Evolutionary conservation across 495 filamentous ascomycete species (phyloP).

Genomic region (Platismatia glauca): DNA sequence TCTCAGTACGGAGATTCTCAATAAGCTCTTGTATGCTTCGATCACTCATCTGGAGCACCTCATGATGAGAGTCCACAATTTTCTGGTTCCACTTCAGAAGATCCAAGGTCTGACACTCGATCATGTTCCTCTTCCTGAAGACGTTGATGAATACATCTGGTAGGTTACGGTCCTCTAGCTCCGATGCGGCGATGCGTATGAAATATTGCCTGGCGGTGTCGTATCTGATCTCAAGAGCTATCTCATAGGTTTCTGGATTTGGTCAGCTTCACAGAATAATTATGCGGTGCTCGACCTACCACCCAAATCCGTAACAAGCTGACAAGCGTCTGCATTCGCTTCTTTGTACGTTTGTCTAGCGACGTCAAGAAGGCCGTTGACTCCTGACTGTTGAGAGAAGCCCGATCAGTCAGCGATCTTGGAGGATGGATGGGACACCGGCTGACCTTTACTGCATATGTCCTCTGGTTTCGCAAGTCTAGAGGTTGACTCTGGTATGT

Average conservation of each 20-base stretch:
- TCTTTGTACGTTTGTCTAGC: constrained; percentile 82
- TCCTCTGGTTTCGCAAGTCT: constrained; percentile 83
- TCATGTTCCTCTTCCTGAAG: constrained; percentile 56
- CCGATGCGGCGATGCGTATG: constrained; percentile 55
- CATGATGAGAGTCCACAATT: constrained; percentile 68
- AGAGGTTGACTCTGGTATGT: constrained; percentile 70
- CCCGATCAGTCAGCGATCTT: background rate
- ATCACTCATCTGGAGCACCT: constrained; percentile 68
- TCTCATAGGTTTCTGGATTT: constrained; percentile 44
- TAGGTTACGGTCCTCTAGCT: constrained; percentile 53
- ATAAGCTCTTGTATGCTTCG: constrained; percentile 62
- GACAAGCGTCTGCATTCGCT: constrained; percentile 63
- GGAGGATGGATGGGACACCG: constrained; percentile 2
- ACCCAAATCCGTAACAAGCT: constrained; percentile 57
- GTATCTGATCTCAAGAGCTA: constrained; percentile 60
- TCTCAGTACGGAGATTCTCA: constrained; percentile 53
- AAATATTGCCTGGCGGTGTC: constrained; percentile 74
- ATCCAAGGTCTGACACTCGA: constrained; percentile 80
- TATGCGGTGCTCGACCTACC: constrained; percentile 30
- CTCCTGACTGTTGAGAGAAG: constrained; percentile 51
- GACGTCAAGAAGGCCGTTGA: constrained; percentile 80
- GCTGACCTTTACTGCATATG: constrained; percentile 78
- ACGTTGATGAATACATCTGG: constrained; percentile 72
- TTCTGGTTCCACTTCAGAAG: constrained; percentile 69
- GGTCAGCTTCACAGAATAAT: background rate